Percentiles rank a stretch among this genome's conserved stretches.
phyloP scores from a whole-genome alignment of 2,329 filamentous ascomycete genomes.

The Aspergillus sojae region DNA sequence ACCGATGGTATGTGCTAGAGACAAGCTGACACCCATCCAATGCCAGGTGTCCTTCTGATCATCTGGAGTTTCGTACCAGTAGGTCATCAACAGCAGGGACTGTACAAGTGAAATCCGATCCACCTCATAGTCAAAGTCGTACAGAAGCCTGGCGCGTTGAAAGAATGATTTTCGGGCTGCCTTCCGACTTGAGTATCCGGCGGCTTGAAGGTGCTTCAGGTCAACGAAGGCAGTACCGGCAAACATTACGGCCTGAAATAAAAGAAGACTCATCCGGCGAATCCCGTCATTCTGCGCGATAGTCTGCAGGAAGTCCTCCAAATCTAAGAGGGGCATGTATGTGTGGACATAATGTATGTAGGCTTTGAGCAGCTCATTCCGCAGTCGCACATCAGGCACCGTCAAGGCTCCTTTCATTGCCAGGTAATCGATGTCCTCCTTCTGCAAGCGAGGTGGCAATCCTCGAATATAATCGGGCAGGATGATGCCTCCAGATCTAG shows the following conservation, averaged over 20 bases:
- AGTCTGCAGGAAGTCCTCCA: slow-evolving; percentile 60
- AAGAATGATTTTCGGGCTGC: slow-evolving; percentile 86
- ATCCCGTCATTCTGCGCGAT: slow-evolving; percentile 70
- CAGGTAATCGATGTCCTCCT: slow-evolving; percentile 82
- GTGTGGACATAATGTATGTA: slow-evolving; percentile 91
- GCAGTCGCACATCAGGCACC: slow-evolving; percentile 69
- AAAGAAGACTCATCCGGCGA: slow-evolving; percentile 74
- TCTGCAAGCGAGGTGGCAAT: slow-evolving; percentile 73
- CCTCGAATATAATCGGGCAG: slow-evolving; percentile 75
- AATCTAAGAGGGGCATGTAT: slow-evolving; percentile 84
- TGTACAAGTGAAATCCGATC: slow-evolving; percentile 89
- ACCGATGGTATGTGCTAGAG: slow-evolving; percentile 88
- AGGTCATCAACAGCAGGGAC: slow-evolving; percentile 86
- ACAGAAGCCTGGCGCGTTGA: slow-evolving; percentile 82
- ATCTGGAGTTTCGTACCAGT: slow-evolving; percentile 96
- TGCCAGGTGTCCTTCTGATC: slow-evolving; percentile 98
- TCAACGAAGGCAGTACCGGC: slow-evolving; percentile 87
- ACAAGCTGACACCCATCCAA: slow-evolving; percentile 97
- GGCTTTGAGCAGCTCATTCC: slow-evolving; percentile 77
- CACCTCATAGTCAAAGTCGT: slow-evolving; percentile 93
- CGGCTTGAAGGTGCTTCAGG: slow-evolving; percentile 72
- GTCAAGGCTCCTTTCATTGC: slow-evolving; percentile 81
- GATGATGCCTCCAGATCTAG: slow-evolving; percentile 48
- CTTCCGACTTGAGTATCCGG: slow-evolving; percentile 77
- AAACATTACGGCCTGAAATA: slow-evolving; percentile 96